Conservation (phyloP, 305 asterid species). For the Solanum chacoense region DNA sequence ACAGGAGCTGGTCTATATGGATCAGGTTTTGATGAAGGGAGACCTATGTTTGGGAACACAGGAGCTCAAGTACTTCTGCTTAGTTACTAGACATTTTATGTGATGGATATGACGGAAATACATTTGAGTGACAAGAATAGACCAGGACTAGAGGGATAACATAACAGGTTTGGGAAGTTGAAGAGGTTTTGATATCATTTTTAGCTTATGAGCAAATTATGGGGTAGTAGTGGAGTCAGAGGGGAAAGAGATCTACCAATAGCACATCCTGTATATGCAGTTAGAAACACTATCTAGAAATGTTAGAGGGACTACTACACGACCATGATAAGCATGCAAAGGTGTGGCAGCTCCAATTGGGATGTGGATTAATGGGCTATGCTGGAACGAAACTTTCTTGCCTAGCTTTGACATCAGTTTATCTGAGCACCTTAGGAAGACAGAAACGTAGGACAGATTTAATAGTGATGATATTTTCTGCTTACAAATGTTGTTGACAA, state of each 20-base stretch:
- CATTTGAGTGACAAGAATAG: not conserved
- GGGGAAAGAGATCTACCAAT: not conserved
- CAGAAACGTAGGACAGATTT: not conserved
- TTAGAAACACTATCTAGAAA: not conserved
- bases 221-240: not conserved
- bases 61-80: not conserved
- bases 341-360: not conserved
- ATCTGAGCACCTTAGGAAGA: not conserved
- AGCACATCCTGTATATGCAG: not conserved
- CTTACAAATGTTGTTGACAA: too few species aligned
- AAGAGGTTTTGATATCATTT: not conserved
- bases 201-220: not conserved
- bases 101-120: not conserved
- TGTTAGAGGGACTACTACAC: not conserved
- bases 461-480: not conserved
- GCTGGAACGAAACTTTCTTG: not conserved
- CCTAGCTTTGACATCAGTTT: not conserved
- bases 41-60: not conserved
- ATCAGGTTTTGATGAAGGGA: not conserved
- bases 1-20: not conserved
- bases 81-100: not conserved
- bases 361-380: not conserved
- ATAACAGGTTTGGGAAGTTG: not conserved
- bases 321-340: not conserved
- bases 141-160: not conserved